Conservation (phyloP, 2,329 filamentous ascomycete genomes). For the Diaporthe eres region DNA sequence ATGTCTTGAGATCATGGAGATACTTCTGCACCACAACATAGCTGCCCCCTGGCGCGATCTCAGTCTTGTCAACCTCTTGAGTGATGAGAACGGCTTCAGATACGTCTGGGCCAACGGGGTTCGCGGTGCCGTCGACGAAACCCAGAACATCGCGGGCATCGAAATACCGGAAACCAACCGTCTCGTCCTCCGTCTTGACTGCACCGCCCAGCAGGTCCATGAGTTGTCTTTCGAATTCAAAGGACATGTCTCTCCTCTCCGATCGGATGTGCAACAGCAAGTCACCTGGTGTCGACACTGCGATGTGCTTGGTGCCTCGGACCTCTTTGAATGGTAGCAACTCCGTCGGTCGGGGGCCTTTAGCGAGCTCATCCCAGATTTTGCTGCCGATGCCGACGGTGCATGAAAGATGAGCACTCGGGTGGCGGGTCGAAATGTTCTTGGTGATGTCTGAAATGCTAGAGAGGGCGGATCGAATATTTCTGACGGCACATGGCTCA, state of each 20-base stretch:
- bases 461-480: not conserved
- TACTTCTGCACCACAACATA: conserved; percentile 5
- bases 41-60: conserved; percentile 1
- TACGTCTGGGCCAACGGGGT: not conserved
- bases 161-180: not conserved
- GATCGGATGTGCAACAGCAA: conserved; percentile 5
- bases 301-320: conserved; percentile 3
- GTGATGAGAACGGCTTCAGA: not conserved
- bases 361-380: not conserved
- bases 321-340: not conserved
- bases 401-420: conserved; percentile 2
- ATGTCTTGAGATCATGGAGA: not conserved
- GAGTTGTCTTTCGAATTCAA: conserved; percentile 10
- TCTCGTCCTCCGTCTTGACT: not conserved
- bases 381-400: conserved; percentile 3
- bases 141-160: not conserved
- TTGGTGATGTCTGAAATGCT: conserved; percentile 13
- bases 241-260: conserved; percentile 14
- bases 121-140: conserved; percentile 7
- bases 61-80: not conserved
- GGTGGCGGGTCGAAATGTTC: conserved; percentile 10
- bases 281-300: conserved; percentile 12
- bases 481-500: not conserved
- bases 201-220: conserved; percentile 1
- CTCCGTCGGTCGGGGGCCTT: not conserved